Evolutionary conservation across 148 eudicot species (phyloP).

Genomic region (Rheum nobile): DNA sequence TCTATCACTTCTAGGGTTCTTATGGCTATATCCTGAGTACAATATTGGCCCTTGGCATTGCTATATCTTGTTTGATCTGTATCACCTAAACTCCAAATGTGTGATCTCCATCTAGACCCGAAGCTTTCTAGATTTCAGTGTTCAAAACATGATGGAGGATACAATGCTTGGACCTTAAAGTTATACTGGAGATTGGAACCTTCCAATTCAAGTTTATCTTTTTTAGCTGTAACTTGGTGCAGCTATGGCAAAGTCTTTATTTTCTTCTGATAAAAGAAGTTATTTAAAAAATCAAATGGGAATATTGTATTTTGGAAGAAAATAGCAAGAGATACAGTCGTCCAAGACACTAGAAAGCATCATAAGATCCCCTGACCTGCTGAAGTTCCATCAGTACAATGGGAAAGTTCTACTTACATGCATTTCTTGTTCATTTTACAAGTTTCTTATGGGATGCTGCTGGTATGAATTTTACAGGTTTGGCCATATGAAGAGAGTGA

Average conservation of each 20-base stretch:
- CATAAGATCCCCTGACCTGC: neutral
- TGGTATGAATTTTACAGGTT: constrained; percentile 26
- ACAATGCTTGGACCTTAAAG: neutral
- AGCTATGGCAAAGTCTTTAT: neutral
- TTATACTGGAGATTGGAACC: neutral
- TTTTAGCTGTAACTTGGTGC: neutral
- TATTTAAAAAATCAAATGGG: neutral
- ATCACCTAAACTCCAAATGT: neutral
- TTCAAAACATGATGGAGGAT: neutral
- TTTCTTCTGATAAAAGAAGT: neutral
- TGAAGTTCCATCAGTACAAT: neutral
- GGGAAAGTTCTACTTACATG: neutral
- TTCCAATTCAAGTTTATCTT: neutral
- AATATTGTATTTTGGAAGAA: neutral
- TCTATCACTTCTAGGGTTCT: neutral
- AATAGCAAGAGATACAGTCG: neutral
- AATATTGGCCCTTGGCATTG: neutral
- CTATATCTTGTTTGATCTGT: neutral
- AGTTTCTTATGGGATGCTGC: neutral
- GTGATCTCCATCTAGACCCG: neutral
- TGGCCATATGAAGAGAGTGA: constrained; percentile 96
- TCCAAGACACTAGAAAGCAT: neutral
- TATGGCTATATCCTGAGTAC: neutral
- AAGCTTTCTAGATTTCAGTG: neutral
- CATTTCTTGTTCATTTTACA: neutral